Evolutionary conservation across 768 basidiomycete species (phyloP).

Genomic region (Russula vinacea): DNA sequence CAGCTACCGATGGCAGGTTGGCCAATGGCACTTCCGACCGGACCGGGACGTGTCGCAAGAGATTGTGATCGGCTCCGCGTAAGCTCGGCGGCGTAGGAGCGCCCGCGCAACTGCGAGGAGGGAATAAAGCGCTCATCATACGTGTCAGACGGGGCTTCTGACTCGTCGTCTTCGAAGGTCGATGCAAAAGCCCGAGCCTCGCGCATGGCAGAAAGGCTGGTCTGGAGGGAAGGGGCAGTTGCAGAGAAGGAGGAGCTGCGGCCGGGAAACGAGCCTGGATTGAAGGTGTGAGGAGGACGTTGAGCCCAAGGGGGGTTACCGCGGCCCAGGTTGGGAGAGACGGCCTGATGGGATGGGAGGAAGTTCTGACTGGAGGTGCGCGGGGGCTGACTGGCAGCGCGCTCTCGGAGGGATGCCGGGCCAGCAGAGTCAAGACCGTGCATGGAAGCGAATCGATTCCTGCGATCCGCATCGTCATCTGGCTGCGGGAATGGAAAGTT

Average conservation of each 20-base stretch:
- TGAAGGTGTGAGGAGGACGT: slow-evolving; percentile 45
- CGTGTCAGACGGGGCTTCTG: slow-evolving; percentile 57
- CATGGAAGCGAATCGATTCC: slow-evolving; percentile 54
- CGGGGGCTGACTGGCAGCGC: slow-evolving; percentile 70
- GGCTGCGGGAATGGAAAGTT: slow-evolving; percentile 37
- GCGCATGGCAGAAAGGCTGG: slow-evolving; percentile 64
- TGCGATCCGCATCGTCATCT: slow-evolving; percentile 55
- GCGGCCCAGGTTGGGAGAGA: slow-evolving; percentile 50
- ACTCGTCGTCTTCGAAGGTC: slow-evolving; percentile 81
- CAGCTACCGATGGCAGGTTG: slow-evolving; percentile 49
- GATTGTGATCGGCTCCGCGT: slow-evolving; percentile 76
- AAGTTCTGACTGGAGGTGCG: slow-evolving; percentile 47
- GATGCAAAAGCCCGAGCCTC: slow-evolving; percentile 63
- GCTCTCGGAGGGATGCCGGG: slow-evolving; percentile 50
- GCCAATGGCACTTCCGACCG: slow-evolving; percentile 48
- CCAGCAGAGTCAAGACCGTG: slow-evolving; percentile 43
- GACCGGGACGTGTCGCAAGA: slow-evolving; percentile 56
- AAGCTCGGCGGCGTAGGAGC: slow-evolving; percentile 59
- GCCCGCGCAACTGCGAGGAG: slow-evolving; percentile 47
- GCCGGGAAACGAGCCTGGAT: slow-evolving; percentile 52
- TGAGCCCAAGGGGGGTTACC: slow-evolving; percentile 47
- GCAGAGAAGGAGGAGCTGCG: slow-evolving; percentile 68
- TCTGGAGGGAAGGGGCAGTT: slow-evolving; percentile 44
- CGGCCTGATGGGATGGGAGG: slow-evolving; percentile 43
- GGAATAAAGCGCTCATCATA: slow-evolving; percentile 45